phyloP scores from a whole-genome alignment of 192 early-diverging fungal species.

The Backusella westeae region DNA sequence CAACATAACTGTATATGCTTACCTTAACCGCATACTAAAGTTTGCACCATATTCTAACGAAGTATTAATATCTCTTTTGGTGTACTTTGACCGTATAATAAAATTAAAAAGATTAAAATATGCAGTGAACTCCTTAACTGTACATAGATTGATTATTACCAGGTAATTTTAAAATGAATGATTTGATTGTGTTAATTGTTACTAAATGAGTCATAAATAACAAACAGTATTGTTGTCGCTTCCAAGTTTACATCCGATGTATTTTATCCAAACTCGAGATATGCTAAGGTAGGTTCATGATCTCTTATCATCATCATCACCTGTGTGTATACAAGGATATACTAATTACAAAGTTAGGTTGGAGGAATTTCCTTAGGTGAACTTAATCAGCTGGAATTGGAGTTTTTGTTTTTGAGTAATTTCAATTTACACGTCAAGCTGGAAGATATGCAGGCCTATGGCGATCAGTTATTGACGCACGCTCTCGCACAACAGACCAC shows the following conservation, averaged over 20 bases:
- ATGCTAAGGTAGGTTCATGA: slow-evolving; percentile 52
- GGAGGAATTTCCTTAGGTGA: slow-evolving; percentile 69
- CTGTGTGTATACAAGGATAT: background rate
- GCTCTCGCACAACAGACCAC: slow-evolving; percentile 11
- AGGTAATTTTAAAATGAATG: slow-evolving; percentile 11
- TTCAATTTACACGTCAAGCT: slow-evolving; percentile 68
- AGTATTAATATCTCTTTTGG: slow-evolving; percentile 62
- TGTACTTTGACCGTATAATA: slow-evolving; percentile 71
- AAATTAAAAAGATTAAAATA: slow-evolving; percentile 47
- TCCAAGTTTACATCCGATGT: slow-evolving; percentile 76
- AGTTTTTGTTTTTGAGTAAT: slow-evolving; percentile 68
- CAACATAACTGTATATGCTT: slow-evolving; percentile 61
- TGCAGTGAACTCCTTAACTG: slow-evolving; percentile 62
- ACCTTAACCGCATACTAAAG: slow-evolving; percentile 63
- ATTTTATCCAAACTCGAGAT: slow-evolving; percentile 71
- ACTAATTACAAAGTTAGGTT: slow-evolving; percentile 42
- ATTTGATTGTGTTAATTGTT: background rate
- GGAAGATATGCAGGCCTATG: slow-evolving; percentile 59
- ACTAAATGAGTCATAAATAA: background rate
- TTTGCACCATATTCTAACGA: slow-evolving; percentile 71
- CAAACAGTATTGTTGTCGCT: slow-evolving; percentile 60
- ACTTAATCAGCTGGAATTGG: slow-evolving; percentile 73
- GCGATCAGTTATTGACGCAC: slow-evolving; percentile 54
- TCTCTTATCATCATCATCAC: background rate
- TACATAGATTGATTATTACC: slow-evolving; percentile 65